A percentile compares a stretch with the other conserved stretches of the same genome.
Evolutionary conservation across 75 land plant genomes (phyloP).

Genomic region (Pinus tabuliformis): DNA sequence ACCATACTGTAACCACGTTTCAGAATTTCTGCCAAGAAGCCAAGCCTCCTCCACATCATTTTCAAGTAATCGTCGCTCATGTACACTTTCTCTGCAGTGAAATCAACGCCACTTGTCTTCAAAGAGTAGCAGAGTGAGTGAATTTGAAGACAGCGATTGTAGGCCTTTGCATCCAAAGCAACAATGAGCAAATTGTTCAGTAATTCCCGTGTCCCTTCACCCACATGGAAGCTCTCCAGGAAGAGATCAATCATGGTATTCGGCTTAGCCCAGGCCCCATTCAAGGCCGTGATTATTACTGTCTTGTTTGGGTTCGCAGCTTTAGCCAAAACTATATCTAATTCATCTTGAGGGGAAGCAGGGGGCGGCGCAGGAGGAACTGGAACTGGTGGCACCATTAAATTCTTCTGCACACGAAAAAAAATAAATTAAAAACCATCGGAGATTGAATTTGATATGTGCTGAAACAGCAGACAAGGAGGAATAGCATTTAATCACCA

Average conservation of each 20-base stretch:
- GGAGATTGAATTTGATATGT: too few relatives aligned
- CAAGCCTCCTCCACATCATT: constrained; percentile 90
- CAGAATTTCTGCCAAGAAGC: constrained; percentile 8
- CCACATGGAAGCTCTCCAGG: constrained; percentile 35
- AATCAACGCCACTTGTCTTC: constrained; percentile 3
- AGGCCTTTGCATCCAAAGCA: constrained; percentile 24
- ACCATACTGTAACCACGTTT: constrained; percentile 8
- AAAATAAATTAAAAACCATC: too few relatives aligned
- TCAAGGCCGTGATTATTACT: constrained; percentile 36
- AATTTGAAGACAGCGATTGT: constrained; percentile 6
- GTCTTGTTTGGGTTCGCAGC: constrained; percentile 30
- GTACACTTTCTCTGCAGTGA: constrained; percentile 8
- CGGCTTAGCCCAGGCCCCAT: constrained; percentile 39
- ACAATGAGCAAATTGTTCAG: constrained; percentile 35
- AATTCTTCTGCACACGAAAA: neutral
- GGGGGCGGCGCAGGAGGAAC: neutral
- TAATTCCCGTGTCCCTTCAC: constrained; percentile 24
- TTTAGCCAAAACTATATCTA: constrained; percentile 13
- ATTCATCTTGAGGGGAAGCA: neutral
- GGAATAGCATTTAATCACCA: too few relatives aligned
- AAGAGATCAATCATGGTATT: constrained; percentile 41
- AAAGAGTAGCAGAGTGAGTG: constrained; percentile 5
- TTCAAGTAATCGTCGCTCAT: constrained; percentile 54
- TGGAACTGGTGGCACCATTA: neutral
- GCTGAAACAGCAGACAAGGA: too few relatives aligned